Evolutionary conservation across 2,329 filamentous ascomycete genomes (phyloP).

Genomic region (Aspergillus spinulosporus): DNA sequence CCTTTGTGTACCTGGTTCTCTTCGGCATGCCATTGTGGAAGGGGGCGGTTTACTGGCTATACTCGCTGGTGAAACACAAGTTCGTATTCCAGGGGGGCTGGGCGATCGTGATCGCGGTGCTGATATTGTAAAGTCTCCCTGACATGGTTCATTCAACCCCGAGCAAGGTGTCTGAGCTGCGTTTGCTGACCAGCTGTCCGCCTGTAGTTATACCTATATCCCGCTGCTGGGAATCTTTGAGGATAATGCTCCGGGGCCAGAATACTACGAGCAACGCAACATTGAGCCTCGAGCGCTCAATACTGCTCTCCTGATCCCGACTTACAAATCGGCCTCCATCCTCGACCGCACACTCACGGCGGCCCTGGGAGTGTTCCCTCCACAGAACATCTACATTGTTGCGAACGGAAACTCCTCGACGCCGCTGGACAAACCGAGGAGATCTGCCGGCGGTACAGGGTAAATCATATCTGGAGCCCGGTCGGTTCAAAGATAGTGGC

Average conservation of each 20-base stretch:
- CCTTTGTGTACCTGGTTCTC: constrained; percentile 50
- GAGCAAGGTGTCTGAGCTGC: too few species aligned
- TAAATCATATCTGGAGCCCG: constrained; percentile 53
- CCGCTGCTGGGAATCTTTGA: constrained; percentile 38
- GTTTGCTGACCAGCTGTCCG: constrained; percentile 7
- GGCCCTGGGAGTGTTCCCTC: constrained; percentile 49
- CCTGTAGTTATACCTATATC: constrained; percentile 29
- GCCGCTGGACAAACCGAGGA: constrained; percentile 52
- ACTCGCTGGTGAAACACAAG: constrained; percentile 43
- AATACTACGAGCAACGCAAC: constrained; percentile 18
- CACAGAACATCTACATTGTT: constrained; percentile 49
- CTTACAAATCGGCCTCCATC: neutral
- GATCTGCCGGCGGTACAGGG: constrained; percentile 46
- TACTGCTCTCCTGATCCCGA: constrained; percentile 24
- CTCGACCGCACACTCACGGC: constrained; percentile 34
- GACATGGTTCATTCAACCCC: too few species aligned
- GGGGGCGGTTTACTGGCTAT: constrained; percentile 47
- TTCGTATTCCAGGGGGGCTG: constrained; percentile 45
- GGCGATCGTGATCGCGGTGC: constrained; percentile 43
- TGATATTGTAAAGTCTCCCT: constrained; percentile 31
- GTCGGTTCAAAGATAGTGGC: constrained; percentile 53
- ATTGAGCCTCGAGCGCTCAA: constrained; percentile 29
- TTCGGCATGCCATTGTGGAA: constrained; percentile 50
- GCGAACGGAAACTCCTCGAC: constrained; percentile 52
- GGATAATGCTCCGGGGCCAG: constrained; percentile 28